Base-by-base conservation (phyloP, 768 basidiomycete species). In the Neoboletus magnificus region DNA sequence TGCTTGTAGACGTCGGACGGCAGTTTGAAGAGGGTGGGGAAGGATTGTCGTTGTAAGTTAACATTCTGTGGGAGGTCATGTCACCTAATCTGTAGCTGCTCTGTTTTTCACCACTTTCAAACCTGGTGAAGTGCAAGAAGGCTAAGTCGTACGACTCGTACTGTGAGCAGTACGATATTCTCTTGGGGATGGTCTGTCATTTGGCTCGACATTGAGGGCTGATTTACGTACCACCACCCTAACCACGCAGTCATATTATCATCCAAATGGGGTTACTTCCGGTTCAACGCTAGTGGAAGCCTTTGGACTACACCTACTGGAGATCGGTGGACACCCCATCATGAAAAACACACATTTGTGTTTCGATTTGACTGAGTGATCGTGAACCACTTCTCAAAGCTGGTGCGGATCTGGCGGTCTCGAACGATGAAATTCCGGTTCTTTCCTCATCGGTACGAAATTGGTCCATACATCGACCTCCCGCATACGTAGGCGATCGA, bases 171-270 rank as follows among this genome's bases (percentile, higher is more conserved):
- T n/a, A 48, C 33, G 7, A 29, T 23, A 12, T 45, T 45, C 42
- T 40, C 43, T 45, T 55, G 20, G 18, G 20, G 35, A 22, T 15
- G 39, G 29, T 37, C n/a, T 54, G 20, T 45, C 29, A 16, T 32
- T 13, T 16, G 16, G 16, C 20, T 30, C 30, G 8, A 47, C 23
- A 20, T 27, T 2, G 22, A 55, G 43, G 20, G n/a, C 11, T 46
- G 30, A 22, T 55, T 54, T 46, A 56, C 54, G 44, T 56, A 46
- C 9, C 35, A n/a, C 11, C 23, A 35, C 29, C 25, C 46, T 16
- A 30, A 27, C 39, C 25, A 20, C 27, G n/a, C 18, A 4, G 16
- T 44, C 29, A 46, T 11, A 50, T 23, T 6, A 11, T 16, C 40
- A 30, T 16, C 30, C 36, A 25, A 20, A 25, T 32, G 22, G 16